Conservation (phyloP, 2,329 filamentous ascomycete species). For the Ceratocystis cubensis region DNA sequence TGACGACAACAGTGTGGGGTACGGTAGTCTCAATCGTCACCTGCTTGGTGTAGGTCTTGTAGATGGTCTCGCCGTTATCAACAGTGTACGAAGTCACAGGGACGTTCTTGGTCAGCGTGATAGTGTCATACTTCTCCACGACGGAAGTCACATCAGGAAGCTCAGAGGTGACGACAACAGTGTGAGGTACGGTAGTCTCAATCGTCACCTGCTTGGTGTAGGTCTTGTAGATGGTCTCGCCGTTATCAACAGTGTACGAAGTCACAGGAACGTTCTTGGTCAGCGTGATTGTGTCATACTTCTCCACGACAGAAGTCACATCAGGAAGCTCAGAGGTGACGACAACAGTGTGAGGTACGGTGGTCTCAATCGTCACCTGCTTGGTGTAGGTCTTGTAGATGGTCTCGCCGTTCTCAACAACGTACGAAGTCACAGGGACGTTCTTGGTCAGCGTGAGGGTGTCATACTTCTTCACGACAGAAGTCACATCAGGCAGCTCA, state of each 20-base stretch:
- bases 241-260: constrained; percentile 7
- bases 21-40: background rate
- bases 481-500: constrained; percentile 7
- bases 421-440: constrained; percentile 1
- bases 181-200: background rate
- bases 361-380: background rate
- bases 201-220: background rate
- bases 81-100: constrained; percentile 6
- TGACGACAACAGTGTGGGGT: constrained; percentile 5
- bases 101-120: background rate
- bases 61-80: constrained; percentile 10
- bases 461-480: background rate
- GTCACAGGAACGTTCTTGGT: constrained; percentile 9
- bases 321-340: constrained; percentile 14
- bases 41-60: constrained; percentile 10
- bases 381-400: constrained; percentile 14
- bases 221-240: constrained; percentile 16
- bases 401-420: constrained; percentile 2
- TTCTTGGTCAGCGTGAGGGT: background rate
- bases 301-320: background rate
- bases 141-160: constrained; percentile 1
- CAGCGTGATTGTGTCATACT: background rate
- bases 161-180: constrained; percentile 5
- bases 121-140: background rate
- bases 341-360: constrained; percentile 2